Evolutionary conservation across 345 rosid species (phyloP).

Genomic region (Moricandia arvensis): DNA sequence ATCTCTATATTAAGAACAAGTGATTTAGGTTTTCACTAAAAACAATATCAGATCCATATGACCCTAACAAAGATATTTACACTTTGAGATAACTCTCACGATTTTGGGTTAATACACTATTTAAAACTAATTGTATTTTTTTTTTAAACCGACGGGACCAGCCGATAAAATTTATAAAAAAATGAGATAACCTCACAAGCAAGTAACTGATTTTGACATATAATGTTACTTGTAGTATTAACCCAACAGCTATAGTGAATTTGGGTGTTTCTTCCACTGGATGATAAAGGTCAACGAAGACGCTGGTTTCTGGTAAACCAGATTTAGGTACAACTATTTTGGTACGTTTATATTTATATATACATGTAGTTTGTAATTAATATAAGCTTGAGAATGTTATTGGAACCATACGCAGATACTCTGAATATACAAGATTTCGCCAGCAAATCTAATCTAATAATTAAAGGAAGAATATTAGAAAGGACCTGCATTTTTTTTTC

Average conservation of each 20-base stretch:
- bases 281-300: slow-evolving; percentile 13
- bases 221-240: not conserved
- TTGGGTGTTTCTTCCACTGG: not conserved
- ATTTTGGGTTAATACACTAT: too few species aligned
- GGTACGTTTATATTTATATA: not conserved
- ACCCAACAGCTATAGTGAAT: not conserved
- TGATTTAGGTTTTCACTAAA: not conserved
- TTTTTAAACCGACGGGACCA: too few species aligned
- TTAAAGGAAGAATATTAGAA: slow-evolving; percentile 11
- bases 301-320: slow-evolving; percentile 17
- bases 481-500: slow-evolving; percentile 12
- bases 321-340: slow-evolving; percentile 19
- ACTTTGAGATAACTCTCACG: too few species aligned
- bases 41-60: not conserved
- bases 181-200: not conserved
- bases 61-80: too few species aligned
- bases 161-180: too few species aligned
- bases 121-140: too few species aligned
- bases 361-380: too few species aligned
- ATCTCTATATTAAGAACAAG: not conserved
- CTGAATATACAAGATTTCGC: slow-evolving; percentile 26
- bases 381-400: not conserved
- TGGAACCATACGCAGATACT: slow-evolving; percentile 20
- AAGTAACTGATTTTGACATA: not conserved
- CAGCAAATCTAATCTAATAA: slow-evolving; percentile 14